Percentiles rank a stretch among this genome's conserved stretches.
These are phyloP conservation scores for Tolypocladium guangdongense DNA, from an alignment of 2,329 filamentous ascomycete genomes.

Conservation along the genomic window DNA sequence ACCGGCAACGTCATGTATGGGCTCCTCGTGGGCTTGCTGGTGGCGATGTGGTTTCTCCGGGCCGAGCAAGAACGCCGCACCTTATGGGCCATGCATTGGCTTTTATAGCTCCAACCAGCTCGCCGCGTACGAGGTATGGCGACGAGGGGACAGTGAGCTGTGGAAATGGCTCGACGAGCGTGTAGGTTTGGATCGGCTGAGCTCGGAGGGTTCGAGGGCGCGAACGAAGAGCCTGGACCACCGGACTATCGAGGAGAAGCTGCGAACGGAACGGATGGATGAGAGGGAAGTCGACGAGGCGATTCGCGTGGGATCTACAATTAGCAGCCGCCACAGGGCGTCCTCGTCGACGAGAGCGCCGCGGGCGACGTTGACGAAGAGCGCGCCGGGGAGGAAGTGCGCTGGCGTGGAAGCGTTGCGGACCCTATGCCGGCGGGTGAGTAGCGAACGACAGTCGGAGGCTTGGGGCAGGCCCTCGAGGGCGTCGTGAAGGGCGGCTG, in stretches of 20 bases:
- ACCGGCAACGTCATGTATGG: constrained; percentile 69
- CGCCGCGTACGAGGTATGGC: constrained; percentile 87
- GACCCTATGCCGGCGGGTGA: constrained; percentile 36
- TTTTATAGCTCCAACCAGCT: constrained; percentile 49
- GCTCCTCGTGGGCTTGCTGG: constrained; percentile 60
- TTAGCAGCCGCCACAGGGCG: constrained; percentile 46
- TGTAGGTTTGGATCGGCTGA: constrained; percentile 56
- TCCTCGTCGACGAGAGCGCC: constrained; percentile 55
- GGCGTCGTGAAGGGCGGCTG: constrained; percentile 37
- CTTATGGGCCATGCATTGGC: constrained; percentile 21
- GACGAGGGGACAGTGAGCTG: constrained; percentile 72
- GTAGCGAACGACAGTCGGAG: constrained; percentile 51
- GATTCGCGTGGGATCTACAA: constrained; percentile 65
- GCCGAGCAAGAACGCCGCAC: constrained; percentile 23
- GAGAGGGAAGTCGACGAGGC: constrained; percentile 68
- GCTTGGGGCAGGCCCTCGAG: constrained; percentile 40
- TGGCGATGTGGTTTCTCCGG: constrained; percentile 59
- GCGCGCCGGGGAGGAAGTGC: constrained; percentile 40
- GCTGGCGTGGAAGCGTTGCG: constrained; percentile 29
- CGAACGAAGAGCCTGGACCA: constrained; percentile 41
- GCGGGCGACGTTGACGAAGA: constrained; percentile 56
- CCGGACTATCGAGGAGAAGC: constrained; percentile 47
- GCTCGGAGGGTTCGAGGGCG: constrained; percentile 17
- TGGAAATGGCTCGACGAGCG: constrained; percentile 93
- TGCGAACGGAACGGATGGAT: constrained; percentile 51